These are phyloP conservation scores for Lactarius deliciosus DNA, from an alignment of 768 basidiomycete species.

Conservation along the genomic window DNA sequence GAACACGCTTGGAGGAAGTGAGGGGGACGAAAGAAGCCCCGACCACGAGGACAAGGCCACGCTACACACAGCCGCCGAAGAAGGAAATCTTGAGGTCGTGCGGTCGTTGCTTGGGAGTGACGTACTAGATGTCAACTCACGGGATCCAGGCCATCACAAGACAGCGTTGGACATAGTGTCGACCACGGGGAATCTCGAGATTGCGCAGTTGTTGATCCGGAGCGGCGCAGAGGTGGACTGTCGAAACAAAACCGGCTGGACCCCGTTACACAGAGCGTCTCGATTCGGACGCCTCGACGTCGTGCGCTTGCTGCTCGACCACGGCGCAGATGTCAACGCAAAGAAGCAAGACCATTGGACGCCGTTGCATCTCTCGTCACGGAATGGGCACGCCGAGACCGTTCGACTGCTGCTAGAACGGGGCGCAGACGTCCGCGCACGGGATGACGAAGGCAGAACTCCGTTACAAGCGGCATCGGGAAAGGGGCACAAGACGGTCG, in stretches of 20 bases:
- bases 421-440: neutral
- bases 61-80: slow-evolving; percentile 5
- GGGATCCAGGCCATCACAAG: neutral
- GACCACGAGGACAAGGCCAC: neutral
- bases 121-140: neutral
- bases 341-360: slow-evolving; percentile 5
- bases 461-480: neutral
- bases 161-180: slow-evolving; percentile 6
- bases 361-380: slow-evolving; percentile 8
- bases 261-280: slow-evolving; percentile 12
- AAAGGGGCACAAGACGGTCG: neutral
- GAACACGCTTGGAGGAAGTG: neutral
- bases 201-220: neutral
- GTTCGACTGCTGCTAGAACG: slow-evolving; percentile 5
- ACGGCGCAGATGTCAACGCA: slow-evolving; percentile 11
- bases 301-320: neutral
- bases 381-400: slow-evolving; percentile 1
- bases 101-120: neutral
- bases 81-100: slow-evolving; percentile 1
- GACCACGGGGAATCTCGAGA: neutral
- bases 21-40: neutral
- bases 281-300: neutral
- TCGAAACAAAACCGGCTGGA: neutral
- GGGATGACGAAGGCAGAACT: slow-evolving; percentile 1
- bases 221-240: slow-evolving; percentile 5